Conservation (phyloP, 306 rosid species). For the Phaseolus lunatus region DNA sequence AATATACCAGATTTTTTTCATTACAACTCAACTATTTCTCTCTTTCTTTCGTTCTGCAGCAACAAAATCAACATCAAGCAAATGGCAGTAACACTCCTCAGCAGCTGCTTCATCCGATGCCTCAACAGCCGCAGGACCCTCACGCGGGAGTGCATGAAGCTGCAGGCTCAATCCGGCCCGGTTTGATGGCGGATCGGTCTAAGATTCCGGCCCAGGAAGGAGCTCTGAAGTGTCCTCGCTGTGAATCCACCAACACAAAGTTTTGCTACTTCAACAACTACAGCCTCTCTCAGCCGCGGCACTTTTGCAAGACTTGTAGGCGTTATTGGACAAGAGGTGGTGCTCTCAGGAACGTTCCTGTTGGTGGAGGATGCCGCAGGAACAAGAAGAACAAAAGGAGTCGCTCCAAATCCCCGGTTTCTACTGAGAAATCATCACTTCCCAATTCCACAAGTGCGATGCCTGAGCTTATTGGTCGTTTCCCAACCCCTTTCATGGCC, state of each 20-base stretch:
- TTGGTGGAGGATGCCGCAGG: constrained; percentile 11
- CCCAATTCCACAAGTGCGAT: not conserved
- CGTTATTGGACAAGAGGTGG: constrained; percentile 29
- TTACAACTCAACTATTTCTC: not conserved
- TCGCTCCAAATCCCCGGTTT: constrained; percentile 13
- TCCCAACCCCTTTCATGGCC: constrained; percentile 1
- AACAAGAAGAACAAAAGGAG: constrained; percentile 15
- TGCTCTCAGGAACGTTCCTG: constrained; percentile 18
- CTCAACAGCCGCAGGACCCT: not conserved
- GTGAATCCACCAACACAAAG: constrained; percentile 14
- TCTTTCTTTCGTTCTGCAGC: not conserved
- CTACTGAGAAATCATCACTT: not conserved
- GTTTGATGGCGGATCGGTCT: not conserved
- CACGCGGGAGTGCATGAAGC: not conserved
- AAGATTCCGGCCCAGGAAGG: not conserved
- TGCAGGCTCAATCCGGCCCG: not conserved
- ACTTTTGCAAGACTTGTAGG: constrained; percentile 16
- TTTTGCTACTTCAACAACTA: constrained; percentile 16
- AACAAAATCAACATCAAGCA: constrained; percentile 3
- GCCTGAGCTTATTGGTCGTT: constrained; percentile 3
- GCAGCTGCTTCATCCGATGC: not conserved
- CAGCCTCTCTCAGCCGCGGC: constrained; percentile 5
- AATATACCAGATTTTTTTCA: constrained; percentile 9
- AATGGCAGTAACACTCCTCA: not conserved
- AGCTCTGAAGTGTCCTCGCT: not conserved